Base-by-base conservation (phyloP, 257 asterid species). In the Rauvolfia tetraphylla region DNA sequence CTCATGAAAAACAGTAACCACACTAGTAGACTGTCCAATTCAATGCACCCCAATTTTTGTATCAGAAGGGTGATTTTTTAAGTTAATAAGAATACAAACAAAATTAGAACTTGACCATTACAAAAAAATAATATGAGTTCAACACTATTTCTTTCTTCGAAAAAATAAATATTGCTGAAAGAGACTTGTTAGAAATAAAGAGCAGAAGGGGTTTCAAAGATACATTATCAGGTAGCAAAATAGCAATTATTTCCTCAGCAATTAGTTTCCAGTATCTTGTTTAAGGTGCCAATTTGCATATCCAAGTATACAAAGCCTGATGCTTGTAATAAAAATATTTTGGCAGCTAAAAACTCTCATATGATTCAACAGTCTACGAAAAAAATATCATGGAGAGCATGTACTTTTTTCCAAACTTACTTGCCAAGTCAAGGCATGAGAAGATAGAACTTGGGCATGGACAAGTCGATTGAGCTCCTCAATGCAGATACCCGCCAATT, bases 361-460 rank as follows among this genome's bases (percentile, higher is more conserved):
- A n/a, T 7, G 2, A 27, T 11, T 17, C 36, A 62, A 14, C 29
- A n/a, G 18, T 22, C 20, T 2, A 73, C 23, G 38, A 58, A 38
- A n/a, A n/a, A n/a, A n/a, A 27, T 29, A 38, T 54, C 12, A 39
- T 46, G 59, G 39, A 59, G 27, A 66, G 39, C 73, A 36, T 61
- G 65, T 61, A 46, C n/a, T n/a, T 41, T 31, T 57, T 54, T 72
- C 20, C 56, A 68, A 77, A 82, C 98, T 89, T 79, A 92, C 98
- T 68, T 90, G 96, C 98, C 98, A 95, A 36, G 98, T 95, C 89
- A 92, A 83, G 78, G 90, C 88, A 85, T 95, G 93, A 67, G 98
- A 92, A 76, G 97, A 92, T 73, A 95, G 87, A 74, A 92, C 90
- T 89, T 92, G 98, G 12, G 98, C 94, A 87, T 95, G 92, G 81